phyloP scores from a whole-genome alignment of 805 yeast genomes.

The Teunomyces panamensis region DNA sequence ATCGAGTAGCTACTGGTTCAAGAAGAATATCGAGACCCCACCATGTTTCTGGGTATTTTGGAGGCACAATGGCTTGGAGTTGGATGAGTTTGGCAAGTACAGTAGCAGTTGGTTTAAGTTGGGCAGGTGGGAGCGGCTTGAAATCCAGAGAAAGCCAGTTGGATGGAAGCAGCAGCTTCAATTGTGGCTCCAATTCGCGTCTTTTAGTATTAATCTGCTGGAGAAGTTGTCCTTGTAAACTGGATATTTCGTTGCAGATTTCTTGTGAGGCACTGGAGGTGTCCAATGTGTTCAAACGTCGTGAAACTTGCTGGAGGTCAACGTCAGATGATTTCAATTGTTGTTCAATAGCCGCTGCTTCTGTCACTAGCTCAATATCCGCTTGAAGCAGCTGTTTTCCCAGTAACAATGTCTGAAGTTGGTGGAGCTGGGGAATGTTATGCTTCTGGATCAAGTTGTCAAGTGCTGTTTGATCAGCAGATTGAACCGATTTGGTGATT shows the following conservation, averaged over 20 bases:
- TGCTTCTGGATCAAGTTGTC: background rate
- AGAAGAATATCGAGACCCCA: slow-evolving; percentile 52
- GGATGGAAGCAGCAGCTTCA: slow-evolving; percentile 2
- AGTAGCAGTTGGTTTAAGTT: background rate
- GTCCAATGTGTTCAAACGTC: background rate
- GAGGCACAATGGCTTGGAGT: slow-evolving; percentile 30
- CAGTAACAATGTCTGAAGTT: background rate
- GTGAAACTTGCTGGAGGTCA: background rate
- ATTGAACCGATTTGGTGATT: background rate
- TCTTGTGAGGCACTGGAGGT: background rate
- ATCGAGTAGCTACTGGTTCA: slow-evolving; percentile 45
- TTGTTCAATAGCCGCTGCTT: background rate
- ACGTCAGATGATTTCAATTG: background rate
- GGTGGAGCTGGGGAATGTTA: background rate
- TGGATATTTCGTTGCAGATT: background rate
- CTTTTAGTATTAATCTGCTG: background rate
- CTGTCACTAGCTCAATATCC: background rate
- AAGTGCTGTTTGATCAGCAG: background rate
- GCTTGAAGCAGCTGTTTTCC: background rate
- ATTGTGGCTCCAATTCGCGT: background rate
- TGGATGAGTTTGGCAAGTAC: slow-evolving; percentile 17
- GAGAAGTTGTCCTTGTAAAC: background rate
- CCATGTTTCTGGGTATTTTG: slow-evolving; percentile 36
- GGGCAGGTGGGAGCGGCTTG: background rate
- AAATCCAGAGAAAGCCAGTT: background rate